Evolutionary conservation across 352 stramenopile species (phyloP).

Genomic region (Phytophthora ramorum): DNA sequence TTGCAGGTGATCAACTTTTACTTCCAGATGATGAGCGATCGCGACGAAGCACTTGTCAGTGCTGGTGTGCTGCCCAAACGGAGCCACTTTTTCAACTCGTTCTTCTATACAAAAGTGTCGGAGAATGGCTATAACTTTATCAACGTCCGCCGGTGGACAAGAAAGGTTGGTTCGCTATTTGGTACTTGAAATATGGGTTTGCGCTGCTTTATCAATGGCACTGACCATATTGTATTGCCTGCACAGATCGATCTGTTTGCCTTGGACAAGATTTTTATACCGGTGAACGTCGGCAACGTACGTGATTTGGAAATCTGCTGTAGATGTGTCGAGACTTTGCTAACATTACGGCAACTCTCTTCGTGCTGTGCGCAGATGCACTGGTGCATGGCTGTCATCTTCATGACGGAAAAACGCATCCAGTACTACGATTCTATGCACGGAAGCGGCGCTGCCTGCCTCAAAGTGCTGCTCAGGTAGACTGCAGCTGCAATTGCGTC

Average conservation of each 20-base stretch:
- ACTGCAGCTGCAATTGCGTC: not conserved
- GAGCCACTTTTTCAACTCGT: constrained; percentile 90
- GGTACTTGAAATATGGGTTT: not conserved
- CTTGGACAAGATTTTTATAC: constrained; percentile 92
- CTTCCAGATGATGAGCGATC: constrained; percentile 80
- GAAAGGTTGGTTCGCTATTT: constrained; percentile 56
- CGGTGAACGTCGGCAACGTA: constrained; percentile 89
- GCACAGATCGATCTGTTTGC: constrained; percentile 84
- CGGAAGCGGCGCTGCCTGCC: constrained; percentile 66
- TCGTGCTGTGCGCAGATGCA: constrained; percentile 61
- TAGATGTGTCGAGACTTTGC: not conserved
- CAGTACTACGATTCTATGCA: constrained; percentile 91
- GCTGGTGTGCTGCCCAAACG: constrained; percentile 51
- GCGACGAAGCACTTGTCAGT: constrained; percentile 66
- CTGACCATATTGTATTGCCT: not conserved
- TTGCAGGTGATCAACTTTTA: constrained; percentile 88
- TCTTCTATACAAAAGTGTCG: constrained; percentile 87
- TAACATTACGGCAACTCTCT: not conserved
- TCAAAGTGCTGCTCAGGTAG: constrained; percentile 74
- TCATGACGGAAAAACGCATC: constrained; percentile 89
- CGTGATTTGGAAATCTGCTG: constrained; percentile 7
- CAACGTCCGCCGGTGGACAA: constrained; percentile 86
- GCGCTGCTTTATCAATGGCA: not conserved
- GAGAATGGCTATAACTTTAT: constrained; percentile 85
- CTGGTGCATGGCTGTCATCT: constrained; percentile 89